Evolutionary conservation across 2,329 filamentous ascomycete species (phyloP), one percentile per base, ranked within the genome.

Genomic region (Cryphonectria parasitica): DNA sequence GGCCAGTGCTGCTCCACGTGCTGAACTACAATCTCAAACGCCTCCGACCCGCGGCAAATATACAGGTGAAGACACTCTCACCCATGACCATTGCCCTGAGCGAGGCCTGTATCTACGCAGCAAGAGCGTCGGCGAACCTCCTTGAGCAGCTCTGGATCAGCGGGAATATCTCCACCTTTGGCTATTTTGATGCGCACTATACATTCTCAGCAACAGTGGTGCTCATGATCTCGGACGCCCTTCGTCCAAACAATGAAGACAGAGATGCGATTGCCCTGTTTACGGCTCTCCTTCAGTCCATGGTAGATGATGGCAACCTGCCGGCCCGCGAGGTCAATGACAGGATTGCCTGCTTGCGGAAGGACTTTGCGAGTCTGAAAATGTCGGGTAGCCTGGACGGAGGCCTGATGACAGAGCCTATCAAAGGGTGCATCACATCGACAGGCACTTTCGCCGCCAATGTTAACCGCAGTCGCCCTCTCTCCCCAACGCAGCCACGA

Each of bases 141-240:
- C 74, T 77, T 4, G 64, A 72, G 15, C 74, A 76, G 69, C 73
- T 76, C 31, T 77, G 74, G 74, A 73, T 75, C 34, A 75, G 76
- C 64, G 76, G 76, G 3, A 67, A 71, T 54, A 74, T 77, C 56
- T 75, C 76, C 13, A 76, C 74, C 3, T 77, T 76, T 64, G 76
- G 76, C 43, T 77, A 76, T 69, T 77, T 77, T 63, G 76, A 77
- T 64, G 74, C 76, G 10, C 76, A 77, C 64, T 76, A 76, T 71
- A 72, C 75, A 49, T 77, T 77, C 71, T 76, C 75, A 22, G 72
- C 74, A 11, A 73, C 75, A 31, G 69, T 76, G 13, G 71, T 77
- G 2, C 72, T 77, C 31, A 69, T 74, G n/a, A 74, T 77, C 63
- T 75, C 76, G 22, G 73, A 74, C 41, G 73, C 76, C 8, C 74